Percentiles rank a stretch among this genome's conserved stretches.
These are phyloP conservation scores for Cytospora schulzeri DNA, from an alignment of 2,329 filamentous ascomycete species.

Conservation along the genomic window DNA sequence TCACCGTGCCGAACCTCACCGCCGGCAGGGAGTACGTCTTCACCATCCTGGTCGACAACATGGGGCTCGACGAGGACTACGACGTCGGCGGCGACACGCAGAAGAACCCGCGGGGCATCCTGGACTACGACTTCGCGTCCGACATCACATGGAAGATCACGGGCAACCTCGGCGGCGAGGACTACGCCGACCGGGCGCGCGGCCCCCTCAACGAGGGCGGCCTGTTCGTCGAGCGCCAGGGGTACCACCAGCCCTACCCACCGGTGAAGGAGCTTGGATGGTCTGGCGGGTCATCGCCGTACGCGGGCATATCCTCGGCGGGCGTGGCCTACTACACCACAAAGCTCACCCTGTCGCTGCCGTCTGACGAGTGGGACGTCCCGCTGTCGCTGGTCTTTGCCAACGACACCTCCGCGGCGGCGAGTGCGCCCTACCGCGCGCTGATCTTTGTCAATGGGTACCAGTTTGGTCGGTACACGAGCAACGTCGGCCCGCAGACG, in stretches of 20 bases:
- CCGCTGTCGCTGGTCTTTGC: conserved; percentile 58
- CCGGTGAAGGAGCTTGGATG: conserved; percentile 38
- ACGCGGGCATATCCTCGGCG: conserved; percentile 43
- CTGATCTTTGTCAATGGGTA: conserved; percentile 72
- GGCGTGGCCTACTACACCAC: conserved; percentile 60
- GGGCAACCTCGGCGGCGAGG: conserved; percentile 63
- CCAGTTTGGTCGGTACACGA: conserved; percentile 59
- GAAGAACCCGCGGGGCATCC: conserved; percentile 60
- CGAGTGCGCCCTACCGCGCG: conserved; percentile 47
- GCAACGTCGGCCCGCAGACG: conserved; percentile 70
- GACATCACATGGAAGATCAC: conserved; percentile 62
- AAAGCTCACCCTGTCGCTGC: conserved; percentile 55
- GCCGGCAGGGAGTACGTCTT: conserved; percentile 58
- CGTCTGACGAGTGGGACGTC: conserved; percentile 53
- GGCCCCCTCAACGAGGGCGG: conserved; percentile 65
- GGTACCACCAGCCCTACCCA: conserved; percentile 55
- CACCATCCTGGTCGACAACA: conserved; percentile 69
- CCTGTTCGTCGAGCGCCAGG: conserved; percentile 57
- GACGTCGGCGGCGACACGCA: conserved; percentile 56
- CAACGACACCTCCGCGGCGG: conserved; percentile 37
- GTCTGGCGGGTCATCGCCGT: conserved; percentile 41
- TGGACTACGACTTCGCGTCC: conserved; percentile 55
- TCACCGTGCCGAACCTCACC: conserved; percentile 54
- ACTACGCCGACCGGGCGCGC: conserved; percentile 56
- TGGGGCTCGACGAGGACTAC: conserved; percentile 67